Conservation (phyloP, 2,329 filamentous ascomycete genomes). For the Colletotrichum sp. region DNA sequence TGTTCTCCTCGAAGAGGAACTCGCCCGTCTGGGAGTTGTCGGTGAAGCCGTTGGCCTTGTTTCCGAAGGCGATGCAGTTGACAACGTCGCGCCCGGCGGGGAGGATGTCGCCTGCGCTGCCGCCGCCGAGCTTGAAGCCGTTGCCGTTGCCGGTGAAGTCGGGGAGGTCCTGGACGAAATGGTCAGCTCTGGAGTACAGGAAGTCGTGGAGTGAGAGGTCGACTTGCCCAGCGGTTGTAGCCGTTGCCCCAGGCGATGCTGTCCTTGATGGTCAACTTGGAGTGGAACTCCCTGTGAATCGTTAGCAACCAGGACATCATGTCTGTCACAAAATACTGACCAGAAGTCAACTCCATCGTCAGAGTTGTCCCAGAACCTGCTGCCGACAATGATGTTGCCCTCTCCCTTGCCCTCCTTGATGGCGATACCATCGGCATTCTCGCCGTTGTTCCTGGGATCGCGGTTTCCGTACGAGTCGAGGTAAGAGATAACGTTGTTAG, state of each 20-base stretch:
- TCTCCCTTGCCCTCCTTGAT: conserved; percentile 48
- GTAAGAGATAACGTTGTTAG: conserved; percentile 37
- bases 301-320: neutral
- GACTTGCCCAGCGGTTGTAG: conserved; percentile 42
- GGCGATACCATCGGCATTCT: conserved; percentile 49
- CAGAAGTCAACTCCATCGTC: conserved; percentile 49
- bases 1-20: conserved; percentile 10
- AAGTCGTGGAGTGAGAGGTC: rapidly evolving
- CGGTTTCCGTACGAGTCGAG: conserved; percentile 42
- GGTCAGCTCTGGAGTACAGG: neutral
- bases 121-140: conserved; percentile 52
- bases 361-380: conserved; percentile 50
- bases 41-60: conserved; percentile 49
- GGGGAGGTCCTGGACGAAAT: neutral
- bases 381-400: conserved; percentile 44
- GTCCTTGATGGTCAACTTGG: conserved; percentile 45
- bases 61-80: conserved; percentile 50
- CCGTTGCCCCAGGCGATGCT: conserved; percentile 51
- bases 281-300: conserved; percentile 32
- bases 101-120: conserved; percentile 35
- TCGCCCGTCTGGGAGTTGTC: conserved; percentile 33
- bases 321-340: neutral
- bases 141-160: conserved; percentile 47
- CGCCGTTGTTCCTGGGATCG: conserved; percentile 50
- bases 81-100: conserved; percentile 46